Evolutionary conservation across 2,329 filamentous ascomycete genomes (phyloP).

Genomic region (Microcera coccophila): DNA sequence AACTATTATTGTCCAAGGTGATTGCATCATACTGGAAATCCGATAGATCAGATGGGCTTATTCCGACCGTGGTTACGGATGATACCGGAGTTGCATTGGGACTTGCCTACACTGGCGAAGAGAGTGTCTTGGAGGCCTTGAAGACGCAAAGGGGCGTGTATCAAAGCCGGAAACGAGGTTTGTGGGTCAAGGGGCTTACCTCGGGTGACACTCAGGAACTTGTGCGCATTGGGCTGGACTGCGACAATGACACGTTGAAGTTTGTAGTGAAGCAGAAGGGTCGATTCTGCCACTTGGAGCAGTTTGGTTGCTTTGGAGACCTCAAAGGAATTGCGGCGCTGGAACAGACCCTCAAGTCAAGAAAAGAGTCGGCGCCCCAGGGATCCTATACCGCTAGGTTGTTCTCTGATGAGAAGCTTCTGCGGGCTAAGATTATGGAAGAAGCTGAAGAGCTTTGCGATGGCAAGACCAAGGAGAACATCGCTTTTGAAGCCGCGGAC

Average conservation of each 20-base stretch:
- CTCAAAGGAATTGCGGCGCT: constrained; percentile 77
- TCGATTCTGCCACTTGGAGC: constrained; percentile 89
- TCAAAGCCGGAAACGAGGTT: constrained; percentile 87
- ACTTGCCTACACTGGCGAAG: constrained; percentile 88
- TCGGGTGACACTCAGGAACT: constrained; percentile 93
- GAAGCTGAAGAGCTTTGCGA: constrained; percentile 94
- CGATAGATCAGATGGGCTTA: constrained; percentile 77
- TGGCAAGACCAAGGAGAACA: constrained; percentile 73
- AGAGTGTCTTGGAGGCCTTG: constrained; percentile 83
- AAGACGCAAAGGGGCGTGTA: constrained; percentile 80
- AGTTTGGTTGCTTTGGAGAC: constrained; percentile 87
- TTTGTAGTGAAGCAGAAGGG: constrained; percentile 90
- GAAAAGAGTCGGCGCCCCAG: constrained; percentile 76
- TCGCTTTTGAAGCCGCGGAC: constrained; percentile 93
- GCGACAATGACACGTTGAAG: constrained; percentile 86
- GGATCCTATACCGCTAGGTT: constrained; percentile 92
- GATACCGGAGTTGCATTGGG: constrained; percentile 81
- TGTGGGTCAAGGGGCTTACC: constrained; percentile 95
- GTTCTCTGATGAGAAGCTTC: constrained; percentile 85
- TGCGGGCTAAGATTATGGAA: constrained; percentile 96
- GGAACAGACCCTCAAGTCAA: constrained; percentile 78
- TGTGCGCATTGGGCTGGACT: constrained; percentile 79
- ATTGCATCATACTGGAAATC: constrained; percentile 73
- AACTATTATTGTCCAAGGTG: constrained; percentile 60
- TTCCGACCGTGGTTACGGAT: constrained; percentile 88